Percentiles rank a stretch among this genome's conserved stretches.
Conservation (phyloP, 1,284 basidiomycete genomes). For the Irpex sp. region DNA sequence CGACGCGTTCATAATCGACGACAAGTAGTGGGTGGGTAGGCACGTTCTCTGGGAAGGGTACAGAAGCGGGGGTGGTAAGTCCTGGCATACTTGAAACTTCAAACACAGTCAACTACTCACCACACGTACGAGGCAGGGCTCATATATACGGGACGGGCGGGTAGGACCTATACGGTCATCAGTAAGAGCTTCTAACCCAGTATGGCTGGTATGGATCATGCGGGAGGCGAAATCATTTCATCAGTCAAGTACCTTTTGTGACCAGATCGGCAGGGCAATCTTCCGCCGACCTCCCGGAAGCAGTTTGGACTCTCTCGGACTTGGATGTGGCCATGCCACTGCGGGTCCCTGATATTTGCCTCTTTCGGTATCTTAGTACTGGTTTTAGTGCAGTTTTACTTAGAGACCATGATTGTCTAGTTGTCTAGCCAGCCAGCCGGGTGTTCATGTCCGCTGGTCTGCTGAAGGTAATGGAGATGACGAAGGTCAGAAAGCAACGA, state of each 20-base stretch:
- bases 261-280: neutral
- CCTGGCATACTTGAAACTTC: constrained; percentile 21
- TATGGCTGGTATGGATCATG: neutral
- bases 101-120: neutral
- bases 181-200: neutral
- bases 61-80: constrained; percentile 17
- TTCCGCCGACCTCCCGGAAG: neutral
- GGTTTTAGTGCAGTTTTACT: neutral
- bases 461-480: too few species aligned
- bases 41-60: constrained; percentile 33
- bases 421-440: neutral
- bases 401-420: neutral
- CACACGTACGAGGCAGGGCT: neutral
- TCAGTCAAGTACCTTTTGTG: neutral
- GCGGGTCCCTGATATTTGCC: neutral
- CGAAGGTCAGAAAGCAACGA: too few species aligned
- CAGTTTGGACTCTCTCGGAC: neutral
- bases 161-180: neutral
- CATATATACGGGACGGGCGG: neutral
- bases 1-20: constrained; percentile 32
- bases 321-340: neutral
- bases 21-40: constrained; percentile 33
- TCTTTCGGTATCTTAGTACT: neutral
- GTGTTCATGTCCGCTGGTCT: too few species aligned
- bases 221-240: neutral